Evolutionary conservation across 805 yeast genomes (phyloP).

Genomic region (Teunomyces panamensis): DNA sequence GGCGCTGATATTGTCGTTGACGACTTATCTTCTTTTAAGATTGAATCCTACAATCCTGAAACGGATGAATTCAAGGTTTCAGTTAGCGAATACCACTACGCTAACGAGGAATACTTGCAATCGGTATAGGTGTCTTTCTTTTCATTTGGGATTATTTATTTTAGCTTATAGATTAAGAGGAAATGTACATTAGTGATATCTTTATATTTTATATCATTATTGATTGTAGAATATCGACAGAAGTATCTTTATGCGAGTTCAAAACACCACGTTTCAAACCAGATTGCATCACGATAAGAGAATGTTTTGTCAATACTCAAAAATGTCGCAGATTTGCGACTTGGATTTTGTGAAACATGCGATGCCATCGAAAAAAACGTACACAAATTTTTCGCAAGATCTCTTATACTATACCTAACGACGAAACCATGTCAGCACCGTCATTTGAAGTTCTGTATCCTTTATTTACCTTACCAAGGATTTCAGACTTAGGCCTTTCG

Average conservation of each 20-base stretch:
- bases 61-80: constrained; percentile 39
- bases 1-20: constrained; percentile 84
- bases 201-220: neutral
- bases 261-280: neutral
- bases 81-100: constrained; percentile 41
- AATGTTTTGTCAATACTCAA: neutral
- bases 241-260: too few species aligned
- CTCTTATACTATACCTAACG: neutral
- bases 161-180: constrained; percentile 5
- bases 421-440: constrained; percentile 9
- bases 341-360: neutral
- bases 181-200: constrained; percentile 7
- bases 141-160: constrained; percentile 17
- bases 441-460: constrained; percentile 30
- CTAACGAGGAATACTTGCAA: constrained; percentile 38
- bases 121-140: constrained; percentile 20
- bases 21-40: constrained; percentile 61
- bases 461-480: constrained; percentile 31
- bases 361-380: constrained; percentile 5
- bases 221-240: too few species aligned
- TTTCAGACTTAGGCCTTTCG: constrained; percentile 24
- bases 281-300: neutral
- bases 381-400: constrained; percentile 1
- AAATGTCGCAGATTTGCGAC: neutral
- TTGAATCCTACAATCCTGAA: constrained; percentile 46